These are phyloP conservation scores for Phytophthora uliginosa DNA, from an alignment of 352 stramenopile genomes.

Conservation along the genomic window DNA sequence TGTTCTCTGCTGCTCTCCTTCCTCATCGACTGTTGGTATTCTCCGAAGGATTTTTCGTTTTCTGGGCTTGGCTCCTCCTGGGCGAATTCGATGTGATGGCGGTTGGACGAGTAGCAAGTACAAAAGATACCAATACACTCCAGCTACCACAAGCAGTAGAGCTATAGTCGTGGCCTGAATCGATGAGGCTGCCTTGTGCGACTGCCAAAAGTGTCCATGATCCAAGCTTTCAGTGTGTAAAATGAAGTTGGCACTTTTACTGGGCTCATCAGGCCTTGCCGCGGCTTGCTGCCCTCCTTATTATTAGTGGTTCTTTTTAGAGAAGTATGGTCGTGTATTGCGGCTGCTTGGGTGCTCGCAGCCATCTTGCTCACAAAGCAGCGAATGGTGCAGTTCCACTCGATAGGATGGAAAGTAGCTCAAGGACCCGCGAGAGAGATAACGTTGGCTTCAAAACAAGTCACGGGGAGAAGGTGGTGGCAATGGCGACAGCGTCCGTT, in stretches of 20 bases:
- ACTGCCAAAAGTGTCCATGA: constrained; percentile 31
- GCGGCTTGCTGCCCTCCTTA: too few species aligned
- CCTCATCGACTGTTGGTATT: constrained; percentile 1
- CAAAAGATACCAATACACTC: constrained; percentile 33
- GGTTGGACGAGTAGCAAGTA: constrained; percentile 23
- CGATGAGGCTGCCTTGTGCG: neutral
- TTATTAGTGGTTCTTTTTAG: constrained; percentile 4
- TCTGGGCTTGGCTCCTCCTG: constrained; percentile 6
- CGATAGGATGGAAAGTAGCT: constrained; percentile 3
- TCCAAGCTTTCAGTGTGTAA: constrained; percentile 47
- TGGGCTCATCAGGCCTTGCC: too few species aligned
- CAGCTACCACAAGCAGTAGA: constrained; percentile 23
- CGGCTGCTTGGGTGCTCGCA: neutral
- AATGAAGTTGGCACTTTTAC: constrained; percentile 43
- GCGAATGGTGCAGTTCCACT: neutral
- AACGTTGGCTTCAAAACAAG: neutral
- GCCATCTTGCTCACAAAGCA: neutral
- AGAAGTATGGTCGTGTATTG: neutral
- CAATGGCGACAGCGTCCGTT: constrained; percentile 22
- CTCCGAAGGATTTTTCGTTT: neutral
- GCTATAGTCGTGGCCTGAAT: neutral
- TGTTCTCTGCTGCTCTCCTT: neutral
- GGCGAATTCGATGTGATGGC: constrained; percentile 15
- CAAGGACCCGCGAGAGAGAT: constrained; percentile 7
- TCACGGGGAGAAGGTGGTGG: constrained; percentile 15